Base-by-base conservation (phyloP, 768 basidiomycete genomes). In the Lepiota subincarnata region DNA sequence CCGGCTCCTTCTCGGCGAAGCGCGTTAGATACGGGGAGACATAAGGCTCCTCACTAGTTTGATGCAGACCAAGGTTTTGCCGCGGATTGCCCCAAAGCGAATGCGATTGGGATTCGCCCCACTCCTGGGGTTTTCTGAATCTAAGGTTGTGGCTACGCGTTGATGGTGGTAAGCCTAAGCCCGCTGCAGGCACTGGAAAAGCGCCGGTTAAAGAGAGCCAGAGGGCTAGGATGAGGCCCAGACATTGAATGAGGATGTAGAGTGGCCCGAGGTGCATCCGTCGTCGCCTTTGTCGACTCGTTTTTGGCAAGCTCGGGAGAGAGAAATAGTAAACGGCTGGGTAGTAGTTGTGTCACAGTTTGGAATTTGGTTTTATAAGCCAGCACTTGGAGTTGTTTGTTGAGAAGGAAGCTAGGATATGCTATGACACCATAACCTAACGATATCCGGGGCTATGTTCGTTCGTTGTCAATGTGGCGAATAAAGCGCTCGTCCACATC, bases 111-210 rank as follows among this genome's bases (percentile, higher is more conserved):
- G 40, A 26, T 28, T 54, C 24, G 19, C 40, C 41, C 53, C 45
- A 48, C 19, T 47, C 18, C 31, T 45, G 39, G 14, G 47, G 48
- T 35, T 39, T 31, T 39, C 47, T 41, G 53, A 53, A 53, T 41
- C 48, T 48, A 38, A 48, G 53, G 7, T 47, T 50, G 22, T 39
- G 18, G 16, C 10, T 26, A 10, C 7, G 28, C 18, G 40, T 14
- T 19, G 37, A 20, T 26, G 40, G 18, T 12, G 24, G 24, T 24
- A 5, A 24, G 24, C 24, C 24, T 24, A n/a, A n/a, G n/a, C 24
- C 24, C 24, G 24, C 3, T 24, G 18, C 22, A 14, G 26, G 39
- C 7, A 14, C 6, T 28, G 40, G 18, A 6, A 16, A 22, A 31
- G 26, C 26, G 40, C 10, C 12, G 28, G 18, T 42, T 10, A 34